Evolutionary conservation across 2,329 filamentous ascomycete genomes (phyloP).

Genomic region (Teratosphaeria gauchensis): DNA sequence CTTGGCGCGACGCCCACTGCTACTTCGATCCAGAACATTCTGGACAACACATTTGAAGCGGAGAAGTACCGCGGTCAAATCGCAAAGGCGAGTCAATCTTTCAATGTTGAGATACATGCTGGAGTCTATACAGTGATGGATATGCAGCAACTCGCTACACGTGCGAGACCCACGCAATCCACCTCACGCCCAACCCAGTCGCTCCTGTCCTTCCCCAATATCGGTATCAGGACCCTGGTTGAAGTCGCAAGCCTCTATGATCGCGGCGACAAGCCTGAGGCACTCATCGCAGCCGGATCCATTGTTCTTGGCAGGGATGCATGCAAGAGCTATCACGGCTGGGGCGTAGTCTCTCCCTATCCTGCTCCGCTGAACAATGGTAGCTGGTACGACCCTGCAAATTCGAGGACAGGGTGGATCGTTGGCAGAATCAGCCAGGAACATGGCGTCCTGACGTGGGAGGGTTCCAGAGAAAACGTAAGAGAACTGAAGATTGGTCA

Average conservation of each 20-base stretch:
- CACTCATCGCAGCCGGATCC: slow-evolving; percentile 57
- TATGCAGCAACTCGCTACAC: slow-evolving; percentile 67
- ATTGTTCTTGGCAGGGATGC: slow-evolving; percentile 65
- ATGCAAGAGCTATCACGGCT: slow-evolving; percentile 60
- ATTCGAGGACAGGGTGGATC: slow-evolving; percentile 48
- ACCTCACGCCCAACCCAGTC: slow-evolving; percentile 17
- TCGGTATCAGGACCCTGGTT: slow-evolving; percentile 60
- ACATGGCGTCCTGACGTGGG: slow-evolving; percentile 62
- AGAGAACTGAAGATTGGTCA: slow-evolving; percentile 50
- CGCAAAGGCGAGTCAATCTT: slow-evolving; percentile 23
- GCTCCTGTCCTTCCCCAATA: slow-evolving; percentile 40
- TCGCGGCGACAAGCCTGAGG: slow-evolving; percentile 50
- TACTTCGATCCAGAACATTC: slow-evolving; percentile 53
- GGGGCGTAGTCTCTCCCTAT: slow-evolving; percentile 60
- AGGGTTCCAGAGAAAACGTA: slow-evolving; percentile 33
- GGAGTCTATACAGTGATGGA: slow-evolving; percentile 69
- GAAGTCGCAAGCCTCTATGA: slow-evolving; percentile 63
- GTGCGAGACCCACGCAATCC: slow-evolving; percentile 42
- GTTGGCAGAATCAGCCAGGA: slow-evolving; percentile 67
- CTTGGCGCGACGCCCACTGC: slow-evolving; percentile 71
- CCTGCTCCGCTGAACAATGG: slow-evolving; percentile 17
- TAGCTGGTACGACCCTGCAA: slow-evolving; percentile 28
- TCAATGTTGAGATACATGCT: slow-evolving; percentile 58
- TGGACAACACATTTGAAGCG: slow-evolving; percentile 29
- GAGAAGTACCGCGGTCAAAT: slow-evolving; percentile 29